Percentiles rank a stretch among this genome's conserved stretches.
Conservation (phyloP, 768 basidiomycete genomes). For the Symmetrospora coprosmae region DNA sequence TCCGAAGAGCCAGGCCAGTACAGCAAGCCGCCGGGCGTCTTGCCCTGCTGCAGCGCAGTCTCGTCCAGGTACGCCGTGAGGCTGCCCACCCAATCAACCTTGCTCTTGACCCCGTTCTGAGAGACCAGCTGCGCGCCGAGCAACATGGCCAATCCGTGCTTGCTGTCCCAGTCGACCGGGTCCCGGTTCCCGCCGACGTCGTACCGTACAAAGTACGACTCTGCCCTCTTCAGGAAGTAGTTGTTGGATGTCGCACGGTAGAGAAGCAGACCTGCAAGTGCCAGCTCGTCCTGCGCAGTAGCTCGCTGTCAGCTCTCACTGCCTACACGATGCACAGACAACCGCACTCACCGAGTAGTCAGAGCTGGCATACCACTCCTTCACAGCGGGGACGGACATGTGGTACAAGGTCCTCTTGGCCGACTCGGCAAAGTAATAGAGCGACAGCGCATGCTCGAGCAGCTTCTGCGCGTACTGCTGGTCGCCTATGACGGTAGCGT, state of each 20-base stretch:
- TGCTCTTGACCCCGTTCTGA: neutral
- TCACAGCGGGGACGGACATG: conserved; percentile 52
- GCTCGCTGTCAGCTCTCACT: conserved; percentile 6
- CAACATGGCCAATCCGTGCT: conserved; percentile 8
- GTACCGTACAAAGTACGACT: conserved; percentile 10
- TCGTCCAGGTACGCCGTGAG: conserved; percentile 1
- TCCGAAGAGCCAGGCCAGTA: conserved; percentile 50
- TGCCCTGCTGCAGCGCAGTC: neutral
- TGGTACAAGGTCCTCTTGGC: conserved; percentile 40
- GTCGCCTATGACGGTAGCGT: conserved; percentile 52
- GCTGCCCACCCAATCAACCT: conserved; percentile 4
- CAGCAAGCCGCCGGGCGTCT: conserved; percentile 50
- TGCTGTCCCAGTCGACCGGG: conserved; percentile 17
- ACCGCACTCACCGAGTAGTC: conserved; percentile 39
- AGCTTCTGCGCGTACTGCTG: conserved; percentile 57
- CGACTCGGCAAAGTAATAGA: conserved; percentile 63
- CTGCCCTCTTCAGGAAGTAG: conserved; percentile 6
- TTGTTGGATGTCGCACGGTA: conserved; percentile 6
- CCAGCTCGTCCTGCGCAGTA: conserved; percentile 6
- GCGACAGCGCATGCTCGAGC: conserved; percentile 55
- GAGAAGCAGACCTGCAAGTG: conserved; percentile 31
- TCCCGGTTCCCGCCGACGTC: conserved; percentile 7
- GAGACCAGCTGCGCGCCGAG: conserved; percentile 15
- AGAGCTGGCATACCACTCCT: conserved; percentile 55
- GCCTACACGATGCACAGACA: neutral